These are phyloP conservation scores for Yarrowia deformans DNA, from an alignment of 805 yeast genomes.

Conservation along the genomic window DNA sequence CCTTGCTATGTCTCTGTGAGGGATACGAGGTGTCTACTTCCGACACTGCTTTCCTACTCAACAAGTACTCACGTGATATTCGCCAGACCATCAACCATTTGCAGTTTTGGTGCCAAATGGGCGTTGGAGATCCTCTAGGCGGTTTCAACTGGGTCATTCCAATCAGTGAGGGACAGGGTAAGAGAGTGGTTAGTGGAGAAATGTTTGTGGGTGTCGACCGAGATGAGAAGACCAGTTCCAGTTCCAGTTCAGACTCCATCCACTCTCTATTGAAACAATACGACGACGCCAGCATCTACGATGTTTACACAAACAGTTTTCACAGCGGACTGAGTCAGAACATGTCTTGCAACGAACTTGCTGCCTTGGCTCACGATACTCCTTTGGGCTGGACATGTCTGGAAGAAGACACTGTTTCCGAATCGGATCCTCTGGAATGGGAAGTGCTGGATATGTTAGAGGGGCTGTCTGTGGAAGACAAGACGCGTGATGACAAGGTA, in stretches of 20 bases:
- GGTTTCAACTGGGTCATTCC: constrained; percentile 50
- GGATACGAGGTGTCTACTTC: neutral
- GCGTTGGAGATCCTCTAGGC: constrained; percentile 48
- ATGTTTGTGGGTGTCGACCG: constrained; percentile 5
- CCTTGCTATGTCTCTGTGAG: constrained; percentile 15
- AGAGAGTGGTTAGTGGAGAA: constrained; percentile 44
- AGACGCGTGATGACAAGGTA: neutral
- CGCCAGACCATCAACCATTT: constrained; percentile 45
- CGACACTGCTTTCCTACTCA: neutral
- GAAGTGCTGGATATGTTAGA: constrained; percentile 39
- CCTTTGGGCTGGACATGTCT: constrained; percentile 43
- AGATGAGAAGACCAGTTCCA: no score
- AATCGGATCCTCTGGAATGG: constrained; percentile 11
- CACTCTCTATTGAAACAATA: neutral
- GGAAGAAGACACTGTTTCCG: constrained; percentile 44
- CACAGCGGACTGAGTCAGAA: constrained; percentile 9
- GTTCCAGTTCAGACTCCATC: neutral
- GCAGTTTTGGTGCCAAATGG: constrained; percentile 52
- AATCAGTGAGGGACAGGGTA: constrained; percentile 12
- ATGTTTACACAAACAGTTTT: constrained; percentile 5
- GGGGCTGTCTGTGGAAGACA: neutral
- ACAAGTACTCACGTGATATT: neutral
- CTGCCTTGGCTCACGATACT: constrained; percentile 24
- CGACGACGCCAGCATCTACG: constrained; percentile 2
- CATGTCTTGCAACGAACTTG: constrained; percentile 1